phyloP scores from a whole-genome alignment of 345 rosid genomes.

The Gossypium raimondii region DNA sequence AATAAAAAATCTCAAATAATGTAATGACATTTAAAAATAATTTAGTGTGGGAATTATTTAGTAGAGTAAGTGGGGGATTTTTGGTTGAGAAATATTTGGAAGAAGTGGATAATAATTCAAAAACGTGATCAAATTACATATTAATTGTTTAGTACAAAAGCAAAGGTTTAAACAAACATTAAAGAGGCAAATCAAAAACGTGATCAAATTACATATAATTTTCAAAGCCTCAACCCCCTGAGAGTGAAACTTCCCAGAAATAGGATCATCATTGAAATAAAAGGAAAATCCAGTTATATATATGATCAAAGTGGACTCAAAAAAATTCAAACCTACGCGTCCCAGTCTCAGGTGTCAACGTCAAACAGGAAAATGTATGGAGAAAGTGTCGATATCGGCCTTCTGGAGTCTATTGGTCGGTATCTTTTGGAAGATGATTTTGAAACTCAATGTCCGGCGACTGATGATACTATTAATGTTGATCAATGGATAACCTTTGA shows the following conservation, averaged over 20 bases:
- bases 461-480: neutral
- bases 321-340: too few relatives aligned
- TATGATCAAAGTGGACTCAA: neutral
- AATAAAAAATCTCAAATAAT: too few relatives aligned
- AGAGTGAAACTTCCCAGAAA: neutral
- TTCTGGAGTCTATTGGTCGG: slow-evolving; percentile 25
- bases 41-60: too few relatives aligned
- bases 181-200: slow-evolving; percentile 6
- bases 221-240: neutral
- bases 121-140: too few relatives aligned
- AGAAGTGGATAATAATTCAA: neutral
- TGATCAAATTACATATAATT: neutral
- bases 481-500: slow-evolving; percentile 12
- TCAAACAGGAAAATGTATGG: neutral
- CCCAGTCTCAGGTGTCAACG: too few relatives aligned
- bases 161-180: neutral
- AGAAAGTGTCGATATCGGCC: slow-evolving; percentile 9
- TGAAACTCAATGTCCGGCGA: slow-evolving; percentile 6
- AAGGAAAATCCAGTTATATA: neutral
- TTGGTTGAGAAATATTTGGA: neutral
- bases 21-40: too few relatives aligned
- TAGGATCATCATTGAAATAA: neutral
- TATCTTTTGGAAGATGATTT: slow-evolving; percentile 28
- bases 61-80: too few relatives aligned
- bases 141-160: neutral